phyloP scores from a whole-genome alignment of 2,329 filamentous ascomycete genomes.

The Apiospora sp. region DNA sequence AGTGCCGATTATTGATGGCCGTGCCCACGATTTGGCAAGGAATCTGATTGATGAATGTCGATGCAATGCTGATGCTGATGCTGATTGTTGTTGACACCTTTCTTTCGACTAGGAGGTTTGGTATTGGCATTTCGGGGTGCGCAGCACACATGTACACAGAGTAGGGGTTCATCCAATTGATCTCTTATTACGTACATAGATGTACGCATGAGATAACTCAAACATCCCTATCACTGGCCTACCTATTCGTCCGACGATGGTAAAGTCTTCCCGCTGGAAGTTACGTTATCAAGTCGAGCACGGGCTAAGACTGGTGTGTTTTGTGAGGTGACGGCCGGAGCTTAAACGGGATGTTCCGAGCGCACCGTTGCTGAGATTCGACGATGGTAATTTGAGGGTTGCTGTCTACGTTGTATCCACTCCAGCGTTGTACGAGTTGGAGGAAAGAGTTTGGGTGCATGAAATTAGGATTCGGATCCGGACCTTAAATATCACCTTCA shows the following conservation, averaged over 20 bases:
- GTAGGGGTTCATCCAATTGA: no score
- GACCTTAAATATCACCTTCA: not conserved
- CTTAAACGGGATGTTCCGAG: conserved; percentile 19
- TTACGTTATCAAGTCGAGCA: conserved; percentile 2
- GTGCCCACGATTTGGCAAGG: not conserved
- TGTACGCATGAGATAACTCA: not conserved
- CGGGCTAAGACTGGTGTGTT: conserved; percentile 6
- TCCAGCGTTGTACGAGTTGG: not conserved
- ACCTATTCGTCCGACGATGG: not conserved
- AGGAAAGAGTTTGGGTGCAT: not conserved
- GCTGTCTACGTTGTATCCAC: not conserved
- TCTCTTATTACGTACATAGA: no score
- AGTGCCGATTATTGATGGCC: not conserved
- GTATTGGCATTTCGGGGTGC: no score
- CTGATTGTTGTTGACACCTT: no score
- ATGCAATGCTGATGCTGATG: not conserved
- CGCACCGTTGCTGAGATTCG: not conserved
- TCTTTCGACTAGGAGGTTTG: no score
- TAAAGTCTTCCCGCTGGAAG: not conserved
- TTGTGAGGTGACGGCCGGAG: conserved; percentile 12
- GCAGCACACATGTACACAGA: no score
- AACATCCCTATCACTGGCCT: not conserved
- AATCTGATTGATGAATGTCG: not conserved
- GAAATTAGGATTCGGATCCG: not conserved
- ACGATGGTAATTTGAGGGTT: not conserved